phyloP scores from a whole-genome alignment of 768 basidiomycete genomes.

The Paxillus involutus region DNA sequence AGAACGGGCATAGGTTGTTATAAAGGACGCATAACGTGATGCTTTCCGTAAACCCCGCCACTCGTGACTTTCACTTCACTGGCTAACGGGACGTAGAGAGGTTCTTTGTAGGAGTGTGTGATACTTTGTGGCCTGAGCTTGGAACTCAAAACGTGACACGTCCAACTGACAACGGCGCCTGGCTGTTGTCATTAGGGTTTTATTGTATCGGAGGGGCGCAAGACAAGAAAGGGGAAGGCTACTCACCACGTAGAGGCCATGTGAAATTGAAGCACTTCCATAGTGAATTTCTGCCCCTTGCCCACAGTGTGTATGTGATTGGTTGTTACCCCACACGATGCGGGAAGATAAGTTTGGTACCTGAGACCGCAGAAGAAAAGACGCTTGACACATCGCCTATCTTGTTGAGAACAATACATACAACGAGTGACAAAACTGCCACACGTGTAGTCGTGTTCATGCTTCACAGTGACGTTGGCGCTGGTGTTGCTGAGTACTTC shows the following conservation, averaged over 20 bases:
- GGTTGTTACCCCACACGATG: neutral
- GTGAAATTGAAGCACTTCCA: neutral
- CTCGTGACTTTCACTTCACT: neutral
- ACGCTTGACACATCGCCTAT: neutral
- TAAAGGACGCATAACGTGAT: constrained; percentile 1
- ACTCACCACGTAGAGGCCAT: neutral
- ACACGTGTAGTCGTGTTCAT: too few relatives aligned
- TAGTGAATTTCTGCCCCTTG: neutral
- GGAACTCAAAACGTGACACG: neutral
- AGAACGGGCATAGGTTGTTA: neutral
- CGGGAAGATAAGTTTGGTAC: neutral
- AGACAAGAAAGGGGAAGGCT: neutral
- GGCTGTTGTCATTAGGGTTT: neutral
- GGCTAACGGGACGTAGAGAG: neutral
- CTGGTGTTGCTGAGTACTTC: too few relatives aligned
- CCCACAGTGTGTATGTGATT: neutral
- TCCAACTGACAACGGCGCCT: neutral
- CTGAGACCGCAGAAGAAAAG: neutral
- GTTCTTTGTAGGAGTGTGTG: neutral
- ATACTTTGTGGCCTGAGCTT: neutral
- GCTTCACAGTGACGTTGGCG: neutral
- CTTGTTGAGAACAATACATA: neutral
- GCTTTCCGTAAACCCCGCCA: neutral
- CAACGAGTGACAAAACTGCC: neutral
- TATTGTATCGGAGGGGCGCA: constrained; percentile 4